Base-by-base conservation (phyloP, 805 yeast genomes). In the Suhomyces xylopsoci region DNA sequence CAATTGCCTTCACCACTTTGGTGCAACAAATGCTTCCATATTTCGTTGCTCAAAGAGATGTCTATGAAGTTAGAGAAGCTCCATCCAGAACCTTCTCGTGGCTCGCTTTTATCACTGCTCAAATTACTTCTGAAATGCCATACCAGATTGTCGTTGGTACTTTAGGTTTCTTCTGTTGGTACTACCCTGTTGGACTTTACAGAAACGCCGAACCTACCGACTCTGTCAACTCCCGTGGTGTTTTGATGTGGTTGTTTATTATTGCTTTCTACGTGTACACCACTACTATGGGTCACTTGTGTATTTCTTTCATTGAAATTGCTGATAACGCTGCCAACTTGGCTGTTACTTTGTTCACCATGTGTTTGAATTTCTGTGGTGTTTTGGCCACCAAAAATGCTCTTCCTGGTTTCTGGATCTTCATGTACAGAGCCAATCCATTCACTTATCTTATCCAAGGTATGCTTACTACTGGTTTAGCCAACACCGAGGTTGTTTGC, bases 371-470 rank as follows among this genome's bases (percentile, higher is more conserved):
- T 51, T 87, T 88, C 81, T 86, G 90, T 78, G 96, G 96, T 78
- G 89, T 86, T 44, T 72, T 88, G 71, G 83, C 81, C 14, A 73
- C 81, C 22, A 80, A 83, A 44, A 63, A 73, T 17, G 72, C 76
- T 50, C 79, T 88, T 84, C 94, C 96, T 10, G 84, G 88, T 1
- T 89, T 89, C 74, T 89, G 96, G 96, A 83, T 81, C 46, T 89
- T 87, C 66, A 87, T 89, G 91, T 85, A 87, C 80, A 80, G 87
- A 58, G 77, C 76, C 19, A 84, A 89, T 24, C 96, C 88, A 8
- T 79, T 80, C 68, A 87, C 93, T 1, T 89, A 89, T 63, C 81
- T 85, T 65, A 73, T 88, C 53, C 83, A 81, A 56, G 75, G 81
- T 49, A 73, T 86, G 55, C 71, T 84, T 44, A 44, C 74, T 71